Evolutionary conservation across 1,284 basidiomycete species (phyloP), one percentile per base, ranked within the genome.

Genomic region (Fomitopsis pinicola): DNA sequence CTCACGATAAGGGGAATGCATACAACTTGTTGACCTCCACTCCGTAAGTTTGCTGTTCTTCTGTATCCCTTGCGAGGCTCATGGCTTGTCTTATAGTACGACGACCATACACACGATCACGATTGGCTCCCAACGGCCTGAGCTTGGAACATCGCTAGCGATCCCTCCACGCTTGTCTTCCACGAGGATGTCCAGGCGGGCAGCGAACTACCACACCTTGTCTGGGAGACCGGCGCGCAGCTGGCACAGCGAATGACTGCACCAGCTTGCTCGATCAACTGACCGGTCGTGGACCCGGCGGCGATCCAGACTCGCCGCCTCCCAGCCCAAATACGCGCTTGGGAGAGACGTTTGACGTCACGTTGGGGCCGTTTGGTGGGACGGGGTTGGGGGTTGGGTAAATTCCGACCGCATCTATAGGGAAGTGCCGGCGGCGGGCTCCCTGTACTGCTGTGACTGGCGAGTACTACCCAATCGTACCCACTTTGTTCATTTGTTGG

Each of bases 141-240:
- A 3, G 62, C 73, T 3, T 85, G 83, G 84, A 77, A 84, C 66
- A 84, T 78, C 66, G 83, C 82, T 30, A 83, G 85, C 64, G 82
- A 85, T 67, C 80, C 82, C 5, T 66, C 76, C 5, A 82, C 82
- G 22, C 70, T 85, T 50, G 72, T 71, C 48, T 85, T 85, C 73
- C 68, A 73, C 63, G 75, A 75, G 42, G 71, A 67, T 8, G 42
- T 15, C 3, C 38, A 42, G 3, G 38, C 55, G 30, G 71, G 73
- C 10, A 76, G 76, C 17, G 70, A 65, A 22, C 75, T 84, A 26
- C 82, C 83, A 15, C 81, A 80, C 22, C 82, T 82, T 0, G 72
- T 85, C n/a, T 85, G 82, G 68, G 83, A 85, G 70, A 75, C 78
- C 26, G 82, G 81, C 9, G 72, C 78, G 53, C 80, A 82, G 30